Evolutionary conservation across 2,329 filamentous ascomycete species (phyloP), one percentile per base, ranked within the genome.

Genomic region (Cladosporium sp.): DNA sequence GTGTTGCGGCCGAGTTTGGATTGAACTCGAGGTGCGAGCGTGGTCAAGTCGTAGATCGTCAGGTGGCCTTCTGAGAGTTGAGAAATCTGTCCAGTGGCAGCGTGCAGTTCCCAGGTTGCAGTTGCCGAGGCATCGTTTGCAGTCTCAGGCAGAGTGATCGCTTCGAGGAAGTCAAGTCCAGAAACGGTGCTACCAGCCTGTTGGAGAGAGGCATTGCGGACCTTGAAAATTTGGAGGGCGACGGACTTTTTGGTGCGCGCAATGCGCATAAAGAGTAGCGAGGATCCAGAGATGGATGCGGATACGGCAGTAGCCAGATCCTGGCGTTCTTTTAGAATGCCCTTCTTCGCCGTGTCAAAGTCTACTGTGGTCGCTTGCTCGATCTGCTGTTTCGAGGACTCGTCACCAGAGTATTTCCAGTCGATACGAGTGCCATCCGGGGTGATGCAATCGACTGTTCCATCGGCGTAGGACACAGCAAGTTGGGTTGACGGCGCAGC

Each of bases 1-100:
- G 78, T 69, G 5, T 73, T 55, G 19, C 49, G 51, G 15, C 59
- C 72, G 12, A 82, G 58, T 33, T 67, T 63, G 1, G 69, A 81
- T 49, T 76, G 74, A 20, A 83, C 65, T 56, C 78, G 82, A 0
- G 85, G 84, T 6, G 85, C 70, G 13, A 79, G 79, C 12, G 77
- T 74, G 13, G 78, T 79, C 29, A 90, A 68, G 54, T 87, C 81
- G 63, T 83, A 87, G 2, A 82, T 78, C 20, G 72, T 74, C 15
- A 91, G 69, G 1, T 63, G 68, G 9, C 75, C 77, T 18, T 73
- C 69, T 12, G 71, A 63, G 1, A 88, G 72, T 59, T 84, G 77
- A 52, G 86, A 75, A 3, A 91, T 68, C 33, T 77, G 75, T 11
- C 85, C 86, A 2, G 80, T 79, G 16, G 78, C 77, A 19, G 81